Percentiles rank a stretch among this genome's conserved stretches.
These are phyloP conservation scores for Chamaecrista fasciculata DNA, from an alignment of 306 rosid genomes.

Conservation along the genomic window DNA sequence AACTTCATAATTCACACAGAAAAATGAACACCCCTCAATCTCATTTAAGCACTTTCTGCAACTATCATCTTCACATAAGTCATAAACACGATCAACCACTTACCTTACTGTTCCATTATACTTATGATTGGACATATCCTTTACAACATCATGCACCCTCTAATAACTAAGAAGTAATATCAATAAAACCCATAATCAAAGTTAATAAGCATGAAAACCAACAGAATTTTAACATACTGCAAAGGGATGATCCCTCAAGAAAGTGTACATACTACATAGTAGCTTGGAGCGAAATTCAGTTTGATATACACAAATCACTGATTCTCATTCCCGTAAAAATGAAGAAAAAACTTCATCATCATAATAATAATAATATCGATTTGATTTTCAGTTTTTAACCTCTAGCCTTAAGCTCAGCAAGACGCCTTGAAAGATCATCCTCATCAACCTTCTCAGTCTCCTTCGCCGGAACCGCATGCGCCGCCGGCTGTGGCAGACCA, in stretches of 20 bases:
- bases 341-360: neutral
- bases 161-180: neutral
- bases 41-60: neutral
- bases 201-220: neutral
- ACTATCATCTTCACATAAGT: too few species aligned
- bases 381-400: conserved; percentile 40
- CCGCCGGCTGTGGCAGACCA: conserved; percentile 73
- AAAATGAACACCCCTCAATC: neutral
- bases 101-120: neutral
- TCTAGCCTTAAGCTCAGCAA: conserved; percentile 79
- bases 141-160: neutral
- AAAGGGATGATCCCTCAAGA: neutral
- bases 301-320: conserved; percentile 27
- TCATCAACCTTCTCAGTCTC: conserved; percentile 68
- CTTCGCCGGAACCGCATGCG: conserved; percentile 66
- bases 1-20: neutral
- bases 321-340: neutral
- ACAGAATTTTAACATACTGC: neutral
- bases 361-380: neutral
- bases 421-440: conserved; percentile 63
- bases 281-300: neutral
- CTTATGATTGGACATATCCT: neutral
- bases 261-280: neutral
- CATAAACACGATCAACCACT: neutral
- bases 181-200: neutral